Evolutionary conservation across 2,329 filamentous ascomycete species (phyloP), one percentile per base, ranked within the genome.

Genomic region (Zasmidium angulare): DNA sequence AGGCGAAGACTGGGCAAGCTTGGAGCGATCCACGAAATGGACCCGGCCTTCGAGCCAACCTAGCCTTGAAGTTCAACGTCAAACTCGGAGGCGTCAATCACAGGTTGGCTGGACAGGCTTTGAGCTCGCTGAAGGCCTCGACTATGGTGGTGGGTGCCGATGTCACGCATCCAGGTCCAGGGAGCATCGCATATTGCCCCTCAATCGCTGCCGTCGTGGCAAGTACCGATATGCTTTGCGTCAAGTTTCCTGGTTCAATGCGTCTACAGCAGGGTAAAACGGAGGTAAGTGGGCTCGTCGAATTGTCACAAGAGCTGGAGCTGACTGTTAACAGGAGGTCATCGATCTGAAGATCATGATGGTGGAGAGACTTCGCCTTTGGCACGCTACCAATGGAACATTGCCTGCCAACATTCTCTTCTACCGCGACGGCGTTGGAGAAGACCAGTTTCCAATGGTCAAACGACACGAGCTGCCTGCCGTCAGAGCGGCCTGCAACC

Each of bases 81-180:
- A 56, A 52, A 23, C 49, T 56, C 9, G 29, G 48, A 3, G 55
- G 55, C 7, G 12, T 24, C 22, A 56, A 56, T 29, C 55, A 51
- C 48, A 29, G 17, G 11, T 24, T 43, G n/a, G n/a, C n/a, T n/a
- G n/a, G n/a, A n/a, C n/a, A n/a, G n/a, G n/a, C n/a, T n/a, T n/a
- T n/a, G n/a, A n/a, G n/a, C n/a, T n/a, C n/a, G n/a, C n/a, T n/a
- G n/a, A n/a, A n/a, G n/a, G n/a, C n/a, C n/a, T n/a, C n/a, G n/a
- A 60, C 56, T 0, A 73, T 79, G 63, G 59, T 77, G 2, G 65
- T 78, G 4, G 77, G 77, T 0, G 73, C 73, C 0, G 78, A 81
- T 58, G 73, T 78, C 0, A 75, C 74, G 0, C 78, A 80, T 59
- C 74, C 77, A 0, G 64, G 67, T 0, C 43, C 59, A 0, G 62